These are phyloP conservation scores for Blastomyces parvus DNA, from an alignment of 2,329 filamentous ascomycete species.

Conservation along the genomic window DNA sequence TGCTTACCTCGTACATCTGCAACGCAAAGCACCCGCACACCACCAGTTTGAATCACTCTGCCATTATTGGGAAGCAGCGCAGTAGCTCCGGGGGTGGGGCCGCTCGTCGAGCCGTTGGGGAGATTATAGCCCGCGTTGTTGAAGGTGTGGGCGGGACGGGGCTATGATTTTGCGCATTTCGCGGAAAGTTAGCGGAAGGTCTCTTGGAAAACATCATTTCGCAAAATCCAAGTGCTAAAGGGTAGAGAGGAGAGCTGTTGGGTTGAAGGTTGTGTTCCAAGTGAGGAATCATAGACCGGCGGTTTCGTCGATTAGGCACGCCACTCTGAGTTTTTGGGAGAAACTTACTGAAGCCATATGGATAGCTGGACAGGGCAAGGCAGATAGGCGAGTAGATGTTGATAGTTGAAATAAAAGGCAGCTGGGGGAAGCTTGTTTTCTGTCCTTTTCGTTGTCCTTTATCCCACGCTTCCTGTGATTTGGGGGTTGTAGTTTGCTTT, in stretches of 20 bases:
- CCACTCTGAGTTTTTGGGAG: too few relatives aligned
- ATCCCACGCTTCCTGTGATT: not conserved
- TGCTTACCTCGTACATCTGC: slow-evolving; percentile 43
- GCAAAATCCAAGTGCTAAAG: slow-evolving; percentile 9
- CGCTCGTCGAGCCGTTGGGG: slow-evolving; percentile 38
- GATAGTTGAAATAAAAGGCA: not conserved
- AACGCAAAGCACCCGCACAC: slow-evolving; percentile 41
- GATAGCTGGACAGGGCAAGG: slow-evolving; percentile 14
- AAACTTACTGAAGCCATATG: slow-evolving; percentile 42
- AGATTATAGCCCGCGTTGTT: slow-evolving; percentile 34
- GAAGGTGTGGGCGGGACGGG: slow-evolving; percentile 37
- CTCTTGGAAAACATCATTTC: not conserved
- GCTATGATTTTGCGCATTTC: slow-evolving; percentile 22
- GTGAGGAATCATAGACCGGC: not conserved
- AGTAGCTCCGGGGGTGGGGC: slow-evolving; percentile 38
- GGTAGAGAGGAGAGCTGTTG: not conserved
- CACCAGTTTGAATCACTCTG: slow-evolving; percentile 40
- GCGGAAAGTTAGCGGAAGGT: slow-evolving; percentile 18
- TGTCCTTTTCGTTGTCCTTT: not conserved
- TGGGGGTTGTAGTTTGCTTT: not conserved
- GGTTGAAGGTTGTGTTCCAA: not conserved
- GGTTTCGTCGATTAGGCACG: not conserved
- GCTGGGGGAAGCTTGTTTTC: not conserved
- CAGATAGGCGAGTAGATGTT: not conserved
- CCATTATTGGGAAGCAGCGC: slow-evolving; percentile 44